A percentile compares a stretch with the other conserved stretches of the same genome.
Evolutionary conservation across 805 yeast species (phyloP).

Genomic region (Yarrowia divulgata): DNA sequence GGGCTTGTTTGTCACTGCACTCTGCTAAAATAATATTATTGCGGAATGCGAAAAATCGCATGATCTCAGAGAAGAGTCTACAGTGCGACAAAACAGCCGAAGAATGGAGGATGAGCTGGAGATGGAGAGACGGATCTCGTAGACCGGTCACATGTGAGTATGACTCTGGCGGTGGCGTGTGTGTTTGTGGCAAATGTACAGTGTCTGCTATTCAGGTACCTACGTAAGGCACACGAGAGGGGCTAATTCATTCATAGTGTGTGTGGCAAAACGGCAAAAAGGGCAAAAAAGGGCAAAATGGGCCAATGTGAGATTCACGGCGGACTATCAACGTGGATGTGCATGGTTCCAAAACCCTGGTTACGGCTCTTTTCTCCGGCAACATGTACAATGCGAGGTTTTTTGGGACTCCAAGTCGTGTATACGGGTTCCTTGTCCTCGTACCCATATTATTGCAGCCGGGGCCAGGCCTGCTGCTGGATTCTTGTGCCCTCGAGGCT

Average conservation of each 20-base stretch:
- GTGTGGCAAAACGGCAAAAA: neutral
- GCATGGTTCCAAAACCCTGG: conserved; percentile 6
- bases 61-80: neutral
- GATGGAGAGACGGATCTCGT: too few species aligned
- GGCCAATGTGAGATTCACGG: neutral
- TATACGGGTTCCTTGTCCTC: too few species aligned
- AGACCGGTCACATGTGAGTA: too few species aligned
- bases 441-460: neutral
- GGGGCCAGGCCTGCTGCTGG: neutral
- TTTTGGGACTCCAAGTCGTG: too few species aligned
- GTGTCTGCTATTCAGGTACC: neutral
- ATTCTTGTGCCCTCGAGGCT: neutral
- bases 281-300: too few species aligned
- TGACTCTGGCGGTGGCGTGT: too few species aligned
- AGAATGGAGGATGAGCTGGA: too few species aligned
- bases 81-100: too few species aligned
- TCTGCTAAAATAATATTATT: neutral
- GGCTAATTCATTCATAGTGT: neutral
- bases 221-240: too few species aligned
- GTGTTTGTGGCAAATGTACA: conserved; percentile 1
- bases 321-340: conserved; percentile 12
- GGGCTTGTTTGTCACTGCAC: conserved; percentile 13
- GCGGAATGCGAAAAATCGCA: conserved; percentile 22
- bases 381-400: too few species aligned
- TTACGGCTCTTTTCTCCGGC: conserved; percentile 3